Percentiles rank a stretch among this genome's conserved stretches.
Conservation (phyloP, 2,329 filamentous ascomycete species). For the Ceratocystis variospora region DNA sequence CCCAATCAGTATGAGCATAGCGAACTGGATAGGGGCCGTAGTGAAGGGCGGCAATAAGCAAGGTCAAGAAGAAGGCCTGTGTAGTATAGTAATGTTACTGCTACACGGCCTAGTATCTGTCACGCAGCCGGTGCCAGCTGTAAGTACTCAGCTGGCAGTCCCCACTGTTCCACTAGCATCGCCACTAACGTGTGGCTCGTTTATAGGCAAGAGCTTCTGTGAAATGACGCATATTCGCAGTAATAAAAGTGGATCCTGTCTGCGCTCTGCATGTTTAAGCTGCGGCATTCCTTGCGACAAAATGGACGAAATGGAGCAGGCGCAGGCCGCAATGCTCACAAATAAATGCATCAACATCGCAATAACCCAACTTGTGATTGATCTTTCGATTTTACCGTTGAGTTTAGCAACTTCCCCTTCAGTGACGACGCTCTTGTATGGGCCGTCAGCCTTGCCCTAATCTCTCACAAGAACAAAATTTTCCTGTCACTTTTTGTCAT, state of each 20-base stretch:
- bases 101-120: neutral
- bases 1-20: neutral
- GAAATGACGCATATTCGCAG: constrained; percentile 9
- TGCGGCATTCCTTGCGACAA: neutral
- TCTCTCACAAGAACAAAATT: neutral
- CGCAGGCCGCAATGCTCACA: neutral
- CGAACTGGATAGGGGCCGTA: constrained; percentile 6
- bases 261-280: constrained; percentile 3
- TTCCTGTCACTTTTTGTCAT: neutral
- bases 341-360: neutral
- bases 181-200: neutral
- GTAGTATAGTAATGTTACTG: neutral
- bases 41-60: neutral
- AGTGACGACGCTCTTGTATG: neutral
- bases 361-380: neutral
- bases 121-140: neutral
- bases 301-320: neutral
- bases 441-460: neutral
- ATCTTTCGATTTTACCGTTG: neutral
- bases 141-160: neutral
- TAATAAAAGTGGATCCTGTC: neutral
- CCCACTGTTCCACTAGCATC: neutral
- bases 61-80: neutral
- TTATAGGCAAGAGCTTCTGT: constrained; percentile 17
- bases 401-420: neutral